phyloP scores from a whole-genome alignment of 371 early-diverging fungal species.

The Mortierella sp. region DNA sequence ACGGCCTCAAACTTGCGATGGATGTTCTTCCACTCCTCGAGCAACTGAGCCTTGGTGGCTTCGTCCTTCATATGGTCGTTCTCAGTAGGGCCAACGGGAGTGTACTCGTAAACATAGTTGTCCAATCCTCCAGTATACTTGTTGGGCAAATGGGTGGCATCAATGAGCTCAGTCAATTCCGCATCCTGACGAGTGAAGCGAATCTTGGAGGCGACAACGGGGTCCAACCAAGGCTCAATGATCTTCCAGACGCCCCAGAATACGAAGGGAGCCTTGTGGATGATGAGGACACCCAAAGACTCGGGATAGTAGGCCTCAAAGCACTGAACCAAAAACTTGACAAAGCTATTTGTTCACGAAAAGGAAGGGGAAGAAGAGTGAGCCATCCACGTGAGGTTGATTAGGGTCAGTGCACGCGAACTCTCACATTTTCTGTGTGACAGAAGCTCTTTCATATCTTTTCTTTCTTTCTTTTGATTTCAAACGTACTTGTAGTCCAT shows the following conservation, averaged over 20 bases:
- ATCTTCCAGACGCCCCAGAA: conserved; percentile 81
- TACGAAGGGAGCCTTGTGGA: conserved; percentile 86
- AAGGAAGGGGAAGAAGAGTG: conserved; percentile 45
- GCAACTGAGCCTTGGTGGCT: conserved; percentile 2
- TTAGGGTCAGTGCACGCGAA: no score
- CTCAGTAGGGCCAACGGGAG: conserved; percentile 9
- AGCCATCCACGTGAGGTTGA: no score
- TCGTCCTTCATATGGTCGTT: conserved; percentile 41
- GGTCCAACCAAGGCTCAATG: conserved; percentile 79
- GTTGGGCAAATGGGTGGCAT: conserved; percentile 45
- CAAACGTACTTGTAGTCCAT: conserved; percentile 67
- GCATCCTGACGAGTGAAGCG: conserved; percentile 71
- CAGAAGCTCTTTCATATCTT: no score
- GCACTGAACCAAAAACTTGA: conserved; percentile 73
- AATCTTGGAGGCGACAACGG: conserved; percentile 83
- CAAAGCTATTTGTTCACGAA: conserved; percentile 39
- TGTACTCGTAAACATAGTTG: conserved; percentile 34
- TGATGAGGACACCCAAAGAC: conserved; percentile 70
- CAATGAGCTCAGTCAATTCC: conserved; percentile 71
- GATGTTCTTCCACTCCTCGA: conserved; percentile 1
- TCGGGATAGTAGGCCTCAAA: conserved; percentile 87
- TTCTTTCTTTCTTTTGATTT: no score
- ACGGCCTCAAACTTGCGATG: conserved; percentile 17
- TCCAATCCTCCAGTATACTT: conserved; percentile 36
- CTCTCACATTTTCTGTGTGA: no score